These are phyloP conservation scores for Gossypium raimondii DNA, from an alignment of 345 rosid species.

Conservation along the genomic window DNA sequence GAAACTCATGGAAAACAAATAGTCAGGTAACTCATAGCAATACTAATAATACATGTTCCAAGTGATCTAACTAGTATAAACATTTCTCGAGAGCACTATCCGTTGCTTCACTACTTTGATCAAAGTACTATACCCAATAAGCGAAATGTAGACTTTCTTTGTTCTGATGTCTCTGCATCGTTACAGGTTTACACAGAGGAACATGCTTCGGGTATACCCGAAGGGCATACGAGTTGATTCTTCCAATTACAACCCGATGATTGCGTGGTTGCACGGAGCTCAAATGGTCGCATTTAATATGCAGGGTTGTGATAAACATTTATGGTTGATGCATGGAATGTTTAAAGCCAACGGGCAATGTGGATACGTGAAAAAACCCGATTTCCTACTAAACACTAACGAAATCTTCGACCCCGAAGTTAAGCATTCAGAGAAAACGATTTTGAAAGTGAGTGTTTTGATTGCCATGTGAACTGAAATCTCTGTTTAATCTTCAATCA, in stretches of 20 bases:
- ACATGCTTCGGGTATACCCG: conserved; percentile 79
- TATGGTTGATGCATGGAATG: conserved; percentile 95
- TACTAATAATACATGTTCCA: not conserved
- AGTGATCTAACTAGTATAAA: not conserved
- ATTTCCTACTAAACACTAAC: conserved; percentile 43
- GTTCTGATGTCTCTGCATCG: conserved; percentile 22
- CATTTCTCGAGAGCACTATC: not conserved
- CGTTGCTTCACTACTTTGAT: not conserved
- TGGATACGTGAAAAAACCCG: conserved; percentile 81
- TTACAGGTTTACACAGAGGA: conserved; percentile 75
- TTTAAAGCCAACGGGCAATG: conserved; percentile 88
- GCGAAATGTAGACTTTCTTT: not conserved
- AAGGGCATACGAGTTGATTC: conserved; percentile 84
- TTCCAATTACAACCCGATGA: conserved; percentile 82
- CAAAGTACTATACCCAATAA: not conserved
- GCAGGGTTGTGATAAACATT: conserved; percentile 83
- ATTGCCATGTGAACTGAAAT: not conserved
- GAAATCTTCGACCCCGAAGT: conserved; percentile 57
- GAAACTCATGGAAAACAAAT: conserved; percentile 43
- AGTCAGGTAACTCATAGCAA: conserved; percentile 35
- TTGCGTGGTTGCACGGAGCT: conserved; percentile 96
- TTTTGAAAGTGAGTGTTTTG: not conserved
- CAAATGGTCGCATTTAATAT: conserved; percentile 99
- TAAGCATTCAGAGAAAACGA: not conserved
- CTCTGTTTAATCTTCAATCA: not conserved